These are phyloP conservation scores for Lasiodiplodia theobromae DNA, from an alignment of 2,329 filamentous ascomycete genomes.

Conservation along the genomic window DNA sequence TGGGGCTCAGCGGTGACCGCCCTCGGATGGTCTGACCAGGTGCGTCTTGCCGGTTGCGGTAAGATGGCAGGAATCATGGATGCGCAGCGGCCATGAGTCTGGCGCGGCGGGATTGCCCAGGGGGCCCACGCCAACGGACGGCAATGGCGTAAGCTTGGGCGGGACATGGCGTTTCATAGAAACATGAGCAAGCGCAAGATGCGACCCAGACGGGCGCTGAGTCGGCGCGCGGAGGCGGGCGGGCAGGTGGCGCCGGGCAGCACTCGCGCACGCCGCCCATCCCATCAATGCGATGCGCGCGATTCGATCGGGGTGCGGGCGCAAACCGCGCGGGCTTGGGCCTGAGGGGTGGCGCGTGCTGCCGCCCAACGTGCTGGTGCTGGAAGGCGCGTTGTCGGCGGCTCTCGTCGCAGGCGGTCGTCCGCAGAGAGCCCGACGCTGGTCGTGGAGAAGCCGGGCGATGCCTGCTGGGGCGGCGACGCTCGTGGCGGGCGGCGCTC, in stretches of 20 bases:
- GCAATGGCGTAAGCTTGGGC: slow-evolving; percentile 31
- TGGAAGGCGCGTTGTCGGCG: background rate
- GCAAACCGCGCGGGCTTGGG: slow-evolving; percentile 15
- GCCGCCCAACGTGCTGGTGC: slow-evolving; percentile 5
- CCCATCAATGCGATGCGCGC: slow-evolving; percentile 19
- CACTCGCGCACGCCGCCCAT: slow-evolving; percentile 2
- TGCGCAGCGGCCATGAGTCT: slow-evolving; percentile 12
- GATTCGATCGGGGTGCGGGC: slow-evolving; percentile 13
- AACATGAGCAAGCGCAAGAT: slow-evolving; percentile 22
- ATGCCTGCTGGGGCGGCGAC: slow-evolving; percentile 25
- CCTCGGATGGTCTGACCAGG: slow-evolving; percentile 29
- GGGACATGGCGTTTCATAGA: slow-evolving; percentile 29
- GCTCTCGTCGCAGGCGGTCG: slow-evolving; percentile 11
- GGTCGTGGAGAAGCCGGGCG: slow-evolving; percentile 26
- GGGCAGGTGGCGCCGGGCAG: slow-evolving; percentile 23
- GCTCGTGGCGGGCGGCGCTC: slow-evolving; percentile 27
- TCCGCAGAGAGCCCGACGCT: slow-evolving; percentile 27
- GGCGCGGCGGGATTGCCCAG: slow-evolving; percentile 19
- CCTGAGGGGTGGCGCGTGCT: background rate
- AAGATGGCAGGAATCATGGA: slow-evolving; percentile 14
- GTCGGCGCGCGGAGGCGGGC: slow-evolving; percentile 26
- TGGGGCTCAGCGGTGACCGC: slow-evolving; percentile 31
- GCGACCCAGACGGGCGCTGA: slow-evolving; percentile 19
- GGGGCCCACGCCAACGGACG: slow-evolving; percentile 28
- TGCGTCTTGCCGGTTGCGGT: slow-evolving; percentile 26